Evolutionary conservation across 208 protist species (phyloP), one percentile per base, ranked within the genome.

Genomic region (Wallacemonas sp.): DNA sequence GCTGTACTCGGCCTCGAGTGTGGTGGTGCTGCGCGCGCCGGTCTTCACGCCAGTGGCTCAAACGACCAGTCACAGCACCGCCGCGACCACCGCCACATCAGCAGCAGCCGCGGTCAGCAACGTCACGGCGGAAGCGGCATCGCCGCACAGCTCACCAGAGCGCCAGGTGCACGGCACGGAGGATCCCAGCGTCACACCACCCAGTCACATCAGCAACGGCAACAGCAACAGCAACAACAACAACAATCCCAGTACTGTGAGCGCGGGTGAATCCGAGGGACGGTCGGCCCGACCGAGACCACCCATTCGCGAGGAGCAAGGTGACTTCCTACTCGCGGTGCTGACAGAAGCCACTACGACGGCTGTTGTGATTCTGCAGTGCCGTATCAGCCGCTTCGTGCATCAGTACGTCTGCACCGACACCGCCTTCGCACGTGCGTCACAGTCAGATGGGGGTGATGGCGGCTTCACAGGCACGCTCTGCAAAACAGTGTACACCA

Each of bases 191-290:
- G n/a, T n/a, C n/a, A n/a, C n/a, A n/a, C n/a, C 36, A 41, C 36
- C 36, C 36, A 6, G 36, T 41, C 36, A 49, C 44, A 41, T 17
- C 36, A 41, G 36, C 36, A 41, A 60, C 36, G 27, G 36, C 36
- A 60, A 60, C 36, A 60, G 27, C 36, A 60, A 60, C 36, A 60
- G 27, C 36, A 60, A 60, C 36, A 60, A 60, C 36, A 60, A 60
- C 36, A 27, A 60, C 8, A 21, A 33, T 32, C 17, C 19, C 8
- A 32, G 8, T 21, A 60, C 17, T 32, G 52, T 41, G 52, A 16
- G 52, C 21, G 3, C 8, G 30, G 21, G 21, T 21, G 24, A 29
- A n/a, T n/a, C n/a, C n/a, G 30, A 29, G 8, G 8, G 24, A 36
- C n/a, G 52, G 27, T 16, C 30, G 14, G 14, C 9, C 6, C 6